Evolutionary conservation across 371 early-diverging fungal species (phyloP), one percentile per base, ranked within the genome.

Genomic region (Saksenaea vasiformis): DNA sequence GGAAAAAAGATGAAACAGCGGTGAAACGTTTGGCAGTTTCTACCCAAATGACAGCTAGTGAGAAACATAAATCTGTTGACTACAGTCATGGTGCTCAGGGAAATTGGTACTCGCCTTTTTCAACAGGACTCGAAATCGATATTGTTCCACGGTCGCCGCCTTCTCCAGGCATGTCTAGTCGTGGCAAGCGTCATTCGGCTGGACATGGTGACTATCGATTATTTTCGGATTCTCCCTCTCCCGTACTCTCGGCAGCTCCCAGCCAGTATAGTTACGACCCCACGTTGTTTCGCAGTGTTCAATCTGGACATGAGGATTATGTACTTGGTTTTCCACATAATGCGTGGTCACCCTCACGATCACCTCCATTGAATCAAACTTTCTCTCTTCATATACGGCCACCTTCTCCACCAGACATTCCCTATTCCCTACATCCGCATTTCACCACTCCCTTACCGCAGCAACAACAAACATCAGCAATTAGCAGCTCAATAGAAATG

Each of bases 51-150:
- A 26, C 31, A 31, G 35, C 5, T 34, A 24, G 19, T 13, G 43
- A 57, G 17, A 57, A 57, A 22, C 51, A 47, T 11, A 35, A 43
- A n/a, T 31, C 61, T 27, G 19, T 26, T 44, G 34, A 47, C 24
- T 47, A n/a, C 19, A 28, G n/a, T 0, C 22, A 24, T 34, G 31
- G 17, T 47, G 26, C 27, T 26, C 62, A 35, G 3, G 63, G 56
- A 38, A 67, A 56, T 43, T 67, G 68, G 68, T 67, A 67, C 41
- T 67, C 68, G 19, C 68, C 68, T 10, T 67, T 67, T 51, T 67
- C 68, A 0, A 67, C 68, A 3, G 68, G 68, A 14, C 55, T 67
- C 4, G 68, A 67, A 26, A 61, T 67, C 47, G 62, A 67, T 28
- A 62, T 67, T 35, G 57, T 35, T 9, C 51, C 51, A 47, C 51